phyloP scores from a whole-genome alignment of 306 rosid species.

The Vigna trinervia region DNA sequence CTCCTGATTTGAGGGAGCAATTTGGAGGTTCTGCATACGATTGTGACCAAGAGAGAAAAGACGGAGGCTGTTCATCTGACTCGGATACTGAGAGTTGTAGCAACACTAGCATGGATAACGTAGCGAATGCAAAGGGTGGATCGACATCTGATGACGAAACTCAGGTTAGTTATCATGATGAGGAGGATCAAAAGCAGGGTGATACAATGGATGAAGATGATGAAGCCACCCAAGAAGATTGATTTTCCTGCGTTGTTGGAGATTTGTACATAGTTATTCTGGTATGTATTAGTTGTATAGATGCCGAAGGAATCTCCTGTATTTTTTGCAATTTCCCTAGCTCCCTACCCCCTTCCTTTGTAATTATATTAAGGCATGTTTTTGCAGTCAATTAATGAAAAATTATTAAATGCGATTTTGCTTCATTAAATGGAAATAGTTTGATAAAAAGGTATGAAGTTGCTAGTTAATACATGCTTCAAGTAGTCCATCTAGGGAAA shows the following conservation, averaged over 20 bases:
- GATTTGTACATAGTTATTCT: background rate
- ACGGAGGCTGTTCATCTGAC: constrained; percentile 44
- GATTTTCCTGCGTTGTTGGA: constrained; percentile 57
- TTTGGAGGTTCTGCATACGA: constrained; percentile 57
- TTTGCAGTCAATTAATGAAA: background rate
- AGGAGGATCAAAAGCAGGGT: constrained; percentile 51
- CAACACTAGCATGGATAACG: constrained; percentile 46
- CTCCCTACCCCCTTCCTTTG: background rate
- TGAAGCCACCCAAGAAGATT: constrained; percentile 64
- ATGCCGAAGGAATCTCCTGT: constrained; percentile 33
- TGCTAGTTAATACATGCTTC: background rate
- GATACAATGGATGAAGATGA: constrained; percentile 77
- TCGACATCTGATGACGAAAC: constrained; percentile 77
- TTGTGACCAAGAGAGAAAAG: constrained; percentile 47
- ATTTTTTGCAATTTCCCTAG: constrained; percentile 1
- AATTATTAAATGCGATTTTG: background rate
- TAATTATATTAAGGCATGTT: constrained; percentile 31
- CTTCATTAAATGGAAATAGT: constrained; percentile 13
- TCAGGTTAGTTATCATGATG: constrained; percentile 55
- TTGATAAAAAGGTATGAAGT: background rate
- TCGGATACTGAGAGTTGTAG: constrained; percentile 70
- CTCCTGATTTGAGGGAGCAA: constrained; percentile 78
- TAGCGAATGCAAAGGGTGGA: constrained; percentile 47
- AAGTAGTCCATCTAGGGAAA: constrained; percentile 2
- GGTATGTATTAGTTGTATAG: constrained; percentile 38